Conservation (phyloP, 495 filamentous ascomycete species). For the Astrocystis sublimbata region DNA sequence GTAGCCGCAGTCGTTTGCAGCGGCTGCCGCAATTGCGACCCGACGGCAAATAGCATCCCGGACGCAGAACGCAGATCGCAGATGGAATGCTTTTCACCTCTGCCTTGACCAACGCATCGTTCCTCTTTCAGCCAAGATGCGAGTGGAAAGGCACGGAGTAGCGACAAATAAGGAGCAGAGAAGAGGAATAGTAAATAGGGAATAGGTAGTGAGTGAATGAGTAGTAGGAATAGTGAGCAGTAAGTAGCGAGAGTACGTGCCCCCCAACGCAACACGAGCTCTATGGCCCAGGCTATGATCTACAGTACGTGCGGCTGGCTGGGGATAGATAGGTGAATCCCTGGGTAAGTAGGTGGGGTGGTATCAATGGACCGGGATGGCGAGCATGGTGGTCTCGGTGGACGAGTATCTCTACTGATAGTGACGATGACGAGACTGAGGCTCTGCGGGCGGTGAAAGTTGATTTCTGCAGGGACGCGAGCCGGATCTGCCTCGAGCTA, state of each 20-base stretch:
- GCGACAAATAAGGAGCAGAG: neutral
- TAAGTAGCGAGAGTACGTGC: conserved; percentile 11
- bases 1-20: conserved; percentile 28
- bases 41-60: conserved; percentile 24
- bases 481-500: conserved; percentile 11
- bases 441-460: conserved; percentile 2
- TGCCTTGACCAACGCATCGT: conserved; percentile 29
- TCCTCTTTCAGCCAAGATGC: neutral
- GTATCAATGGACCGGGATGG: neutral
- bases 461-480: neutral
- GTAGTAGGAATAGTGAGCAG: no score
- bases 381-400: neutral
- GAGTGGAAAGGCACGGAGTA: neutral
- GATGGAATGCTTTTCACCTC: conserved; percentile 31
- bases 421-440: no score
- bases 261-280: neutral
- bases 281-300: neutral
- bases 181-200: neutral
- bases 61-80: no score
- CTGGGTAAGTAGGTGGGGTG: conserved; percentile 8
- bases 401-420: neutral
- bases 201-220: no score
- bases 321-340: neutral
- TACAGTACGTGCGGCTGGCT: conserved; percentile 12
- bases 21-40: neutral